Conservation (phyloP, 2,329 filamentous ascomycete species). For the Hypocrella siamensis region DNA sequence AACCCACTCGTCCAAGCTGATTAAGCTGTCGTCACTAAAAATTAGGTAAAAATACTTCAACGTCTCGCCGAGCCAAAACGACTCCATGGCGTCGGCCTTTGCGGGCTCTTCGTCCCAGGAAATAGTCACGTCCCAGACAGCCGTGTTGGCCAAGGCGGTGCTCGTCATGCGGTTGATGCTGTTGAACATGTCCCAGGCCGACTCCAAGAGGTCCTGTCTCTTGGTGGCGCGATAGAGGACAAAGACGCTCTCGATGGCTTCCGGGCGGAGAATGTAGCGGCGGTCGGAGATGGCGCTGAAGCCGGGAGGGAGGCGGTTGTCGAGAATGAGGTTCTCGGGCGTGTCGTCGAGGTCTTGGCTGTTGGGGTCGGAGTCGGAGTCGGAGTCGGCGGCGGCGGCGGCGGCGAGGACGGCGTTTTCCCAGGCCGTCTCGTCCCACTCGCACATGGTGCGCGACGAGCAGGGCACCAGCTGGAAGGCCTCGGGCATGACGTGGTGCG, state of each 20-base stretch:
- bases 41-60: constrained; percentile 67
- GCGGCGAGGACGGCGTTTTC: constrained; percentile 5
- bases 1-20: constrained; percentile 24
- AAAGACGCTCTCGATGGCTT: constrained; percentile 37
- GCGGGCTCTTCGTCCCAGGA: constrained; percentile 13
- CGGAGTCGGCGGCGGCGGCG: constrained; percentile 2
- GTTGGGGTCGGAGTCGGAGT: constrained; percentile 7
- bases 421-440: constrained; percentile 21
- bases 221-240: constrained; percentile 36
- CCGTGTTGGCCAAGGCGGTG: constrained; percentile 31
- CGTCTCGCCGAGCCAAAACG: constrained; percentile 69
- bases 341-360: constrained; percentile 5
- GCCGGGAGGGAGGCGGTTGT: constrained; percentile 29
- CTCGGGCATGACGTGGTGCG: constrained; percentile 45
- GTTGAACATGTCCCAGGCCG: constrained; percentile 36
- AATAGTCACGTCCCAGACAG: constrained; percentile 24
- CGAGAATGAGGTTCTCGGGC: constrained; percentile 10
- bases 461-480: constrained; percentile 26
- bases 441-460: constrained; percentile 8
- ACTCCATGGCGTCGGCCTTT: constrained; percentile 46
- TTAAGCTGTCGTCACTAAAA: constrained; percentile 38
- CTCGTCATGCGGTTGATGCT: constrained; percentile 28
- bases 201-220: constrained; percentile 23
- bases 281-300: constrained; percentile 42
- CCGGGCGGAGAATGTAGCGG: constrained; percentile 34